phyloP scores from a whole-genome alignment of 2,329 filamentous ascomycete species.

The Neurospora crassa region DNA sequence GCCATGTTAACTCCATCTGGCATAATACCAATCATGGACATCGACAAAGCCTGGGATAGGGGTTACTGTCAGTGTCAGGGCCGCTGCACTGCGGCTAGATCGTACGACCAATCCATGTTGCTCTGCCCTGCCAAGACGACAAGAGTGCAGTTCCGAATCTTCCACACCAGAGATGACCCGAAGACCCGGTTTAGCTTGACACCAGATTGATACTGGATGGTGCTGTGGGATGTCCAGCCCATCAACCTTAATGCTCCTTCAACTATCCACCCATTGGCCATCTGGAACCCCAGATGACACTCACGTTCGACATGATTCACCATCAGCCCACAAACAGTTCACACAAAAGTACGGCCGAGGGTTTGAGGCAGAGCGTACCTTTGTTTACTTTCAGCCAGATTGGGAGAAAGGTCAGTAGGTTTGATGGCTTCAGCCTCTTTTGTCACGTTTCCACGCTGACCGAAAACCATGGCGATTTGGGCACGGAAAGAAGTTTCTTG shows the following conservation, averaged over 20 bases:
- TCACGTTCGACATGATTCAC: neutral
- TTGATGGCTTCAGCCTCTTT: neutral
- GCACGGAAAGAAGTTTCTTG: neutral
- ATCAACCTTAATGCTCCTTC: neutral
- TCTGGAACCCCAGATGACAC: neutral
- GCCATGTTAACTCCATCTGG: neutral
- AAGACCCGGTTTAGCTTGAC: neutral
- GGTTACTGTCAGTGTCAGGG: neutral
- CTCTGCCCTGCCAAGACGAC: neutral
- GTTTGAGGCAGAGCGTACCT: neutral
- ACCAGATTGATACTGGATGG: neutral
- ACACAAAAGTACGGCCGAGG: neutral
- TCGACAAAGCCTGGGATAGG: neutral
- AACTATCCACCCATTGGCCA: neutral
- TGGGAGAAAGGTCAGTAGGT: neutral
- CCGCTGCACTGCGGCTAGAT: neutral
- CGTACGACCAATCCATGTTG: neutral
- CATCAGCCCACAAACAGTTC: neutral
- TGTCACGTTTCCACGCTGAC: neutral
- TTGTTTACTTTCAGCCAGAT: neutral
- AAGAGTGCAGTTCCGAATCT: neutral
- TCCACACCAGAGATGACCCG: neutral
- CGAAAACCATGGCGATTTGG: neutral
- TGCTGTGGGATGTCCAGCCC: neutral
- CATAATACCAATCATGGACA: neutral